Evolutionary conservation across 1,284 basidiomycete species (phyloP).

Genomic region (Tylopilus sp.): DNA sequence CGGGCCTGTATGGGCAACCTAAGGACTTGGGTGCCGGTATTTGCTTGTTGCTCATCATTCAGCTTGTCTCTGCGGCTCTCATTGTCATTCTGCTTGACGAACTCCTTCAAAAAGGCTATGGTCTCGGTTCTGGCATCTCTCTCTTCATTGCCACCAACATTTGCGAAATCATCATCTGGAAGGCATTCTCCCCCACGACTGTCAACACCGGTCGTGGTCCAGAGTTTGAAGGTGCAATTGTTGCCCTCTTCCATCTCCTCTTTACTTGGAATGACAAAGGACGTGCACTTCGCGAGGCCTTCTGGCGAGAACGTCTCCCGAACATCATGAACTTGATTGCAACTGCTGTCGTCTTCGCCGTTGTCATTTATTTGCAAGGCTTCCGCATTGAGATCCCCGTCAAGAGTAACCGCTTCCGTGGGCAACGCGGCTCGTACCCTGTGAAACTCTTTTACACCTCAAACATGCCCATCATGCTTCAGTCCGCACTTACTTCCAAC

Average conservation of each 20-base stretch:
- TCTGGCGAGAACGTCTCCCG: constrained; percentile 95
- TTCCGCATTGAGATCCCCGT: constrained; percentile 99
- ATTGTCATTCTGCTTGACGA: constrained; percentile 99
- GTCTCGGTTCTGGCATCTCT: constrained; percentile 97
- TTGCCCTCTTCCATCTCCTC: constrained; percentile 95
- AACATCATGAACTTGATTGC: constrained; percentile 98
- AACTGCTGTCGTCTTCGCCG: constrained; percentile 87
- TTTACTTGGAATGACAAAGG: constrained; percentile 99
- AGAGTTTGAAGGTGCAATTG: constrained; percentile 96
- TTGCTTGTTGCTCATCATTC: constrained; percentile 92
- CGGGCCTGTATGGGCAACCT: constrained; percentile 95
- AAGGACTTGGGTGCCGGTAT: constrained; percentile 94
- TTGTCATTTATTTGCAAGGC: constrained; percentile 97
- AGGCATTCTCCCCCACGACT: constrained; percentile 97
- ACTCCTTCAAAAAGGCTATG: constrained; percentile 98
- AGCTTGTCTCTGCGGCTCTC: constrained; percentile 89
- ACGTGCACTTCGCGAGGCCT: constrained; percentile 94
- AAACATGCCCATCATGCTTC: constrained; percentile 99
- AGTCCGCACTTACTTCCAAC: constrained; percentile 91
- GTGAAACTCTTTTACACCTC: constrained; percentile 99
- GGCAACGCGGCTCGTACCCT: constrained; percentile 92
- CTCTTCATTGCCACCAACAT: constrained; percentile 99
- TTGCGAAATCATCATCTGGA: constrained; percentile 99
- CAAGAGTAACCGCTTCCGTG: constrained; percentile 94
- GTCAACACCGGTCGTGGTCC: constrained; percentile 97